Conservation (phyloP, 306 rosid genomes). For the Prunus davidiana region DNA sequence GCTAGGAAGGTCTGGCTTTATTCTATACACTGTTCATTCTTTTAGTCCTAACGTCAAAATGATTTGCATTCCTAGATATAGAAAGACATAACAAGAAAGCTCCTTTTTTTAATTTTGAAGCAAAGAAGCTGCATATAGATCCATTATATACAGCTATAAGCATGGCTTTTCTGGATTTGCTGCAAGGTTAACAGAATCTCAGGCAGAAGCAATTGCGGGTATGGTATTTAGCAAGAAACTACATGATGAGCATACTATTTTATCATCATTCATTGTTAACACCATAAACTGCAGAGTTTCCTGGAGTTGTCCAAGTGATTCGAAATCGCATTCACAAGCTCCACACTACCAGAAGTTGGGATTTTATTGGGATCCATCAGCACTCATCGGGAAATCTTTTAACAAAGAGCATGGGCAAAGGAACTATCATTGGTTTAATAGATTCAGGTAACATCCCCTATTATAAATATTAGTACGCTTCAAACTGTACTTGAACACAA, state of each 20-base stretch:
- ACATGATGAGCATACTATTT: constrained; percentile 14
- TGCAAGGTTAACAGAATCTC: constrained; percentile 61
- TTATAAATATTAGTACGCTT: constrained; percentile 2
- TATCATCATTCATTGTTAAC: constrained; percentile 20
- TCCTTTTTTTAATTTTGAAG: constrained; percentile 41
- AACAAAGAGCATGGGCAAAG: constrained; percentile 49
- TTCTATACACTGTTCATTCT: not conserved
- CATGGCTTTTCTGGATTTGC: constrained; percentile 91
- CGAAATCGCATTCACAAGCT: constrained; percentile 64
- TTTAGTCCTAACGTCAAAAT: not conserved
- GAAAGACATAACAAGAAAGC: not conserved
- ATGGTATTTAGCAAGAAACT: constrained; percentile 14
- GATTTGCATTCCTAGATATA: constrained; percentile 4
- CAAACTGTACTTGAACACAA: constrained; percentile 24
- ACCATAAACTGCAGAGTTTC: constrained; percentile 47
- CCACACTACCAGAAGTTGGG: constrained; percentile 90
- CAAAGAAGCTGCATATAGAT: constrained; percentile 62
- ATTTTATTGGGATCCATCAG: constrained; percentile 55
- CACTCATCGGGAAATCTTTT: constrained; percentile 24
- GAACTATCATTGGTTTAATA: constrained; percentile 67
- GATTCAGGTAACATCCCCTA: constrained; percentile 57
- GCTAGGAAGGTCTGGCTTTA: constrained; percentile 57
- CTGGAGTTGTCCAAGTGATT: constrained; percentile 63
- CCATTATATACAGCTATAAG: constrained; percentile 73
- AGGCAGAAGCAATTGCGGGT: constrained; percentile 61